Conservation (phyloP, 2,329 filamentous ascomycete genomes). For the Colletotrichum sp. region DNA sequence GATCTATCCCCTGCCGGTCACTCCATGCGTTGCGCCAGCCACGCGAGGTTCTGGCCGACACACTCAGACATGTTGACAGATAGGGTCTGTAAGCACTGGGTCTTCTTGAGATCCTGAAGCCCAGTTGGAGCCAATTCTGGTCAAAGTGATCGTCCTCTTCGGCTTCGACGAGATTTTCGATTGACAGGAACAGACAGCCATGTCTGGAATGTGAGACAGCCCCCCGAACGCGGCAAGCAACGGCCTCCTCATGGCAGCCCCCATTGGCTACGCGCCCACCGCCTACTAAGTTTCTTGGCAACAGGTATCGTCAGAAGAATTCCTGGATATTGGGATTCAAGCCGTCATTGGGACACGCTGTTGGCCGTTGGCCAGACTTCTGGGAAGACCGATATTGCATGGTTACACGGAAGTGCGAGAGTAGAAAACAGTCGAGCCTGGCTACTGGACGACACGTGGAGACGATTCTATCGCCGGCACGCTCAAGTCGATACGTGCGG, state of each 20-base stretch:
- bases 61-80: background rate
- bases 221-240: background rate
- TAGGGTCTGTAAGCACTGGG: background rate
- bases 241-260: background rate
- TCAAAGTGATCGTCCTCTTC: background rate
- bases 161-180: background rate
- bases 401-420: background rate
- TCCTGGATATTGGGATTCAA: background rate
- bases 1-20: background rate
- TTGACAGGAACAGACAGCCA: background rate
- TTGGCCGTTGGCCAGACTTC: background rate
- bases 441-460: background rate
- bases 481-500: background rate
- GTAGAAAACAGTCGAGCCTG: background rate
- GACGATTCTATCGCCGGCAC: background rate
- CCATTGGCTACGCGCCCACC: background rate
- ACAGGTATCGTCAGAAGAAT: background rate
- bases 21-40: background rate
- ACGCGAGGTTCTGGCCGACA: background rate
- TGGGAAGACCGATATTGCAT: background rate
- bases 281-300: background rate
- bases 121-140: background rate
- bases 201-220: slow-evolving; percentile 4
- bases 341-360: background rate
- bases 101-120: background rate